A percentile compares a stretch with the other conserved stretches of the same genome.
Evolutionary conservation across 2,329 filamentous ascomycete genomes (phyloP).

Genomic region (Colletotrichum noveboracense): DNA sequence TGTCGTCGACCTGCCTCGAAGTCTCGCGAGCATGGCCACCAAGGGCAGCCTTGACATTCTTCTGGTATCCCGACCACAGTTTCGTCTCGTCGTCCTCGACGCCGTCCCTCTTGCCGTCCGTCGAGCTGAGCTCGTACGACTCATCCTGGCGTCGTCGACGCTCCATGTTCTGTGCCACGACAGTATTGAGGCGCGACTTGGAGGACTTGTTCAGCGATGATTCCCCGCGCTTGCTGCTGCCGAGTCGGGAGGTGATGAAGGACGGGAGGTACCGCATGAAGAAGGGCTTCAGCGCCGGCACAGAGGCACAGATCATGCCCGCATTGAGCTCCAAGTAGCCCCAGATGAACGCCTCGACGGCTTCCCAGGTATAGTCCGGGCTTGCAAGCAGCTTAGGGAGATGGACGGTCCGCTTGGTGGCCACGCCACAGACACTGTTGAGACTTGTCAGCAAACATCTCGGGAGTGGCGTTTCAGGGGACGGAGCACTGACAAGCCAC

Average conservation of each 20-base stretch:
- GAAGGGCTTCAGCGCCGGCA: constrained; percentile 22
- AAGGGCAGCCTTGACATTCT: not conserved
- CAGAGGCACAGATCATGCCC: constrained; percentile 16
- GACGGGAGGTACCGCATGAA: constrained; percentile 21
- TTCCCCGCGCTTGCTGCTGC: not conserved
- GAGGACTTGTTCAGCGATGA: not conserved
- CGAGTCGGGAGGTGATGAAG: not conserved
- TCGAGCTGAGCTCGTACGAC: constrained; percentile 14
- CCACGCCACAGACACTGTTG: constrained; percentile 29
- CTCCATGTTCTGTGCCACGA: constrained; percentile 12
- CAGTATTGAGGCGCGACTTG: not conserved
- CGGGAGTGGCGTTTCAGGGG: not conserved
- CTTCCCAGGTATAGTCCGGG: constrained; percentile 30
- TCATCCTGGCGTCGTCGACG: constrained; percentile 2
- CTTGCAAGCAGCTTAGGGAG: constrained; percentile 27
- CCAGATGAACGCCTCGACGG: constrained; percentile 33
- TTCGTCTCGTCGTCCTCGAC: constrained; percentile 15
- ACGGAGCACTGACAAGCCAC: not conserved
- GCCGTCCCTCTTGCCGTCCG: not conserved
- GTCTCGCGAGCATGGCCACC: not conserved
- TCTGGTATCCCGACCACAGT: constrained; percentile 8
- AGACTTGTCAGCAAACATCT: not conserved
- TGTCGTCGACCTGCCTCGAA: not conserved
- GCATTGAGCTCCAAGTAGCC: constrained; percentile 14
- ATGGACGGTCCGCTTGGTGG: constrained; percentile 31